phyloP scores from a whole-genome alignment of 2,329 filamentous ascomycete species.

The Trichoderma citrinoviride region DNA sequence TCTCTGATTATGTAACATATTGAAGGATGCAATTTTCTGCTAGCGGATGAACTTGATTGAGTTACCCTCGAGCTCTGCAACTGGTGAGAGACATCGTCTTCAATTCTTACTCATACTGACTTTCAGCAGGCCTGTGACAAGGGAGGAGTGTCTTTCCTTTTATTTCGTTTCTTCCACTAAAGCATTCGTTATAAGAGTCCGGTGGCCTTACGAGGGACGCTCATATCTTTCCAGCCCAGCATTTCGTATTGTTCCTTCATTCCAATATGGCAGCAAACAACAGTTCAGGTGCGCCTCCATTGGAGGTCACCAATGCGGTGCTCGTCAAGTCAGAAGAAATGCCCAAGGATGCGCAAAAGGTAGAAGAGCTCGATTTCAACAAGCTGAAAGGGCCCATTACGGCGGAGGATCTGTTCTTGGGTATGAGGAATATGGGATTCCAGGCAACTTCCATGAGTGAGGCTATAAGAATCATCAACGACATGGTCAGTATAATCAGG shows the following conservation, averaged over 20 bases:
- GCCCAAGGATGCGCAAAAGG: slow-evolving; percentile 72
- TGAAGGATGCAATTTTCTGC: not conserved
- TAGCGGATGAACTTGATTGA: not conserved
- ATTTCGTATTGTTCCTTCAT: not conserved
- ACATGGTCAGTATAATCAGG: slow-evolving; percentile 67
- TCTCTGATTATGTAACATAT: too few species aligned
- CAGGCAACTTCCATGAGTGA: slow-evolving; percentile 71
- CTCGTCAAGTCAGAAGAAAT: slow-evolving; percentile 80
- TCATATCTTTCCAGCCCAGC: not conserved
- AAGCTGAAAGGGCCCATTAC: slow-evolving; percentile 74
- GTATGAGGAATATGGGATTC: slow-evolving; percentile 83
- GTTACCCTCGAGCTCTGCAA: slow-evolving; percentile 14
- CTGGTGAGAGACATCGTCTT: not conserved
- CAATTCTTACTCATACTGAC: not conserved
- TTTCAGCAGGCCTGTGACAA: not conserved
- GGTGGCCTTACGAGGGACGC: not conserved
- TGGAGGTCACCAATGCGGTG: slow-evolving; percentile 72
- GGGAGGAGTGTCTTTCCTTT: not conserved
- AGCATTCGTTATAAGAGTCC: not conserved
- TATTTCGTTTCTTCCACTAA: not conserved
- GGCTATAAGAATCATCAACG: slow-evolving; percentile 87
- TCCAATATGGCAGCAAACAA: slow-evolving; percentile 36
- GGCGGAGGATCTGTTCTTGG: slow-evolving; percentile 76
- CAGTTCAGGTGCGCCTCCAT: slow-evolving; percentile 48
- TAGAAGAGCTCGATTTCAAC: slow-evolving; percentile 92